Base-by-base conservation (phyloP, 106 monocot genomes). In the Acorus calamus region DNA sequence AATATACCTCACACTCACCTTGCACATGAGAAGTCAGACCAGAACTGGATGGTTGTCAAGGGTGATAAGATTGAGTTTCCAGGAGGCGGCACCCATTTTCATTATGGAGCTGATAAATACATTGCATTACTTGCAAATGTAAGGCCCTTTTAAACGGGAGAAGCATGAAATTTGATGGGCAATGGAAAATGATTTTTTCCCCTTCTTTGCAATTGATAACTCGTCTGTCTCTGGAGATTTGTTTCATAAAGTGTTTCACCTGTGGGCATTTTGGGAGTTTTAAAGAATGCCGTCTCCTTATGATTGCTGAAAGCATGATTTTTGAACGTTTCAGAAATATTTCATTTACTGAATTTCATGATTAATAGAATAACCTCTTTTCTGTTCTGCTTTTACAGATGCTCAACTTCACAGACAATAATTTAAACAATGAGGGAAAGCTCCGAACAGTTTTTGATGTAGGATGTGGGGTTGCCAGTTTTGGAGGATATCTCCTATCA, bases 1-100 rank as follows among this genome's bases (percentile, higher is more conserved):
- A 92, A 92, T 67, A 92, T 88, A 59, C 92, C 92, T 4, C 92
- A 92, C 57, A 88, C 92, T 10, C 88, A 88, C 70, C 87, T 88
- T 66, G 92, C 92, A 41, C 74, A 84, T 46, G 92, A 87, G 63
- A 92, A 92, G 63, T 92, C 92, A 52, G 92, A 92, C 68, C 92
- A 92, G 53, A 88, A 85, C 57, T 92, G 92, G 92, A 92, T 92
- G 92, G 64, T 92, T 81, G 92, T 79, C 28, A 76, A 78, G 59
- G 88, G 92, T 8, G 88, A 92, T 49, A 92, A 92, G 60, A 81
- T 92, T 69, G 69, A 73, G 42, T 87, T 92, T 75, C 92, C 92
- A 43, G 92, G 92, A 6, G 92, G 92, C 42, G 92, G 92, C 6
- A 92, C 92, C 11, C 92, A 92, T 71, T 92, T 92, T 67, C 92